Evolutionary conservation across 345 rosid species (phyloP), one percentile per base, ranked within the genome.

Genomic region (Lumnitzera racemosa): DNA sequence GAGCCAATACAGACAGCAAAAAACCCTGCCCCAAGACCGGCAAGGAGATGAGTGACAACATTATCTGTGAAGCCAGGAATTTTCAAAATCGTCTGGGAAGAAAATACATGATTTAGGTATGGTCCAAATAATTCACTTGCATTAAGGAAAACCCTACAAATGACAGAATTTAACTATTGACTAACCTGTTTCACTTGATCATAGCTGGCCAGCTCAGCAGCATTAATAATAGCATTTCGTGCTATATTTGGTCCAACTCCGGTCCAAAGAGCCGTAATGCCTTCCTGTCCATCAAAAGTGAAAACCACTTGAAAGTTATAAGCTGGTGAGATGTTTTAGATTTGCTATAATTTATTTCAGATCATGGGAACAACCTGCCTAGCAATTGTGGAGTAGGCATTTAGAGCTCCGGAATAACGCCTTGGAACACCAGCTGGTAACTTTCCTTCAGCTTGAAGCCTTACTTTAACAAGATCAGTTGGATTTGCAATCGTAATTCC

Each of bases 361-460:
- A 50, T 49, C 52, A 50, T 75, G 61, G 29, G 61, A 25, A 61
- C 47, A 65, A 94, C 99, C 99, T 90, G 90, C 74, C 88, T 86
- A 71, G 78, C 78, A 66, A 95, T 95, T 11, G 96, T 90, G 16
- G 96, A 86, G 67, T 95, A 95, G 24, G 99, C 99, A 81, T 80
- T 90, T 71, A 95, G 61, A 13, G 99, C 80, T 65, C 99, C 99
- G 63, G 90, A 61, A 70, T 95, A 95, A 53, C 98, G 98, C 81
- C 83, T 88, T 48, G 96, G 96, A 24, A 80, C 99, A 55, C 98
- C 99, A 20, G 94, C 79, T 15, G 96, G 82, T 67, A 90, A 72
- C 76, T 91, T 90, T 58, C 99, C 99, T 82, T 95, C 99, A 70
- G 99, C 83, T 72, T 95, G 99, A 69, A 95, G 95, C 66, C 99